Evolutionary conservation across 129 eudicot genomes (phyloP).

Genomic region (Logfia minima): DNA sequence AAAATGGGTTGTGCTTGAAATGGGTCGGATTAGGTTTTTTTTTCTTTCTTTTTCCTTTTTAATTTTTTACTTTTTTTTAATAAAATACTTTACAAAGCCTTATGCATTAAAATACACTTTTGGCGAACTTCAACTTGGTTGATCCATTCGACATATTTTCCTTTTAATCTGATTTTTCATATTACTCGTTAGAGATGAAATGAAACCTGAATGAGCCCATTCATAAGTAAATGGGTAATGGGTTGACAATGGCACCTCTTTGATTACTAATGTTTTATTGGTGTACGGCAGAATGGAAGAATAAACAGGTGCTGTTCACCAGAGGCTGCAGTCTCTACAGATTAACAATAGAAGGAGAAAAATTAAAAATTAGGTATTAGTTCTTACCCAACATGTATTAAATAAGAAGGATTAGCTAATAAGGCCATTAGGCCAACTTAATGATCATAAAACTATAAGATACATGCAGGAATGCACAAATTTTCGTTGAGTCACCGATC

Average conservation of each 20-base stretch:
- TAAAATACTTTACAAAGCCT: not conserved
- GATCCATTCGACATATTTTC: not conserved
- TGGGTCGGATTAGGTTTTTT: not conserved
- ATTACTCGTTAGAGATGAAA: not conserved
- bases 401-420: not conserved
- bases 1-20: too few relatives aligned
- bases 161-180: not conserved
- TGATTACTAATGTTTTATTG: not conserved
- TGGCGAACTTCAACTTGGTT: not conserved
- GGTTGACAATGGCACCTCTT: not conserved
- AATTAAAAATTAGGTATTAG: slow-evolving; percentile 53
- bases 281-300: slow-evolving; percentile 65
- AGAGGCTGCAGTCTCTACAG: slow-evolving; percentile 78
- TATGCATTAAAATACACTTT: not conserved
- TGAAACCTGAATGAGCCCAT: not conserved
- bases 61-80: not conserved
- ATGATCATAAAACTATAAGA: not conserved
- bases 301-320: slow-evolving; percentile 73
- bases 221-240: not conserved
- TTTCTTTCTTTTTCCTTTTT: not conserved
- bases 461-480: slow-evolving; percentile 70
- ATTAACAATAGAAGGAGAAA: slow-evolving; percentile 53
- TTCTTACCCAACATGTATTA: not conserved
- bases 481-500: slow-evolving; percentile 70
- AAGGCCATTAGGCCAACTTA: not conserved